phyloP scores from a whole-genome alignment of 2,329 filamentous ascomycete genomes.

The Ophiostoma ips region DNA sequence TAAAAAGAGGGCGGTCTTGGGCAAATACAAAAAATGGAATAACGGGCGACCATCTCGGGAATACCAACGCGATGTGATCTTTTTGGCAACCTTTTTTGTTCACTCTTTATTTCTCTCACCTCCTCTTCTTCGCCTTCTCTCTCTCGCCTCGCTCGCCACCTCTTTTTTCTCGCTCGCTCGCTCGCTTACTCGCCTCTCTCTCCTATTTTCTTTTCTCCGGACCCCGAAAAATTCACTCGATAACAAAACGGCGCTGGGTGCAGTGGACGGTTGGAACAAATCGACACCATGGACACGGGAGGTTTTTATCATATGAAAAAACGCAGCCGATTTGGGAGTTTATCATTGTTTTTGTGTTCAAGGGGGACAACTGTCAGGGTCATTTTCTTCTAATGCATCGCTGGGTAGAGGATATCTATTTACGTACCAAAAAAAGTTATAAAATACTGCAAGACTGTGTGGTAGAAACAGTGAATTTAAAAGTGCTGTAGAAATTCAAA shows the following conservation, averaged over 20 bases:
- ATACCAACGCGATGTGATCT: slow-evolving; percentile 3
- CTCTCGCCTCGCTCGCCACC: neutral
- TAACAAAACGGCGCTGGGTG: slow-evolving; percentile 5
- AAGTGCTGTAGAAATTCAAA: neutral
- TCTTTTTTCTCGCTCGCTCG: neutral
- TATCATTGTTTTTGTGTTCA: slow-evolving; percentile 9
- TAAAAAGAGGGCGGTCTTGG: neutral
- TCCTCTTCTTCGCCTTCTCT: neutral
- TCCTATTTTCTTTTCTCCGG: neutral
- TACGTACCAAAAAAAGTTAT: slow-evolving; percentile 7
- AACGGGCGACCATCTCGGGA: neutral
- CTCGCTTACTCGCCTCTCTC: neutral
- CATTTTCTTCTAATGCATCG: slow-evolving; percentile 8
- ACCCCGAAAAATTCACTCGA: neutral
- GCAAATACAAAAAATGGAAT: neutral
- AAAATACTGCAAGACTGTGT: neutral
- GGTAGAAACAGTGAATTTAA: neutral
- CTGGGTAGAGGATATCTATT: slow-evolving; percentile 5
- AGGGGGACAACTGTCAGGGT: slow-evolving; percentile 8
- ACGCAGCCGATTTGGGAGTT: slow-evolving; percentile 11
- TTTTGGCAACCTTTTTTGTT: slow-evolving; percentile 3
- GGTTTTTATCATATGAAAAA: slow-evolving; percentile 1
- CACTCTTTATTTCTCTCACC: neutral
- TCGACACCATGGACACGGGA: neutral
- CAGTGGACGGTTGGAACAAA: slow-evolving; percentile 1